These are phyloP conservation scores for Colletotrichum liaoningense DNA, from an alignment of 2,329 filamentous ascomycete genomes.

Conservation along the genomic window DNA sequence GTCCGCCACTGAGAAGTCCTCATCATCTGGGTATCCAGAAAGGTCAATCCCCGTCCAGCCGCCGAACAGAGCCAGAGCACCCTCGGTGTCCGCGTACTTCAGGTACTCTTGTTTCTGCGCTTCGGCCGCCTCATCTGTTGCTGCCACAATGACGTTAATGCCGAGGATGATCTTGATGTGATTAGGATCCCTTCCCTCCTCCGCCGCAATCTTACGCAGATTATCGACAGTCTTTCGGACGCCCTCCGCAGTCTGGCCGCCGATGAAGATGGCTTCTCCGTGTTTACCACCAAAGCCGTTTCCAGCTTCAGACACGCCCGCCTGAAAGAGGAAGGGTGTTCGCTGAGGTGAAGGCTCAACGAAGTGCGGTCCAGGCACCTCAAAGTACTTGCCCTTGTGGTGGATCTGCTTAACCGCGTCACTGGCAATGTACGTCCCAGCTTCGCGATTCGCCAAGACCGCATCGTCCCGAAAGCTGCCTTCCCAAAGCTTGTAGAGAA, in stretches of 20 bases:
- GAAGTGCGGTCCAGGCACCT: conserved; percentile 69
- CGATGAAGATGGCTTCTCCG: not conserved
- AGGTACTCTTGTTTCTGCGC: not conserved
- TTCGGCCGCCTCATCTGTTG: not conserved
- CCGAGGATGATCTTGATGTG: not conserved
- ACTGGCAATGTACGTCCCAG: conserved; percentile 42
- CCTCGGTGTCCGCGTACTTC: not conserved
- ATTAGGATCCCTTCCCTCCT: not conserved
- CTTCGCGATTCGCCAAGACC: conserved; percentile 64
- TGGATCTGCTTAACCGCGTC: conserved; percentile 70
- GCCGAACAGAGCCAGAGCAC: not conserved
- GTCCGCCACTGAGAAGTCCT: not conserved
- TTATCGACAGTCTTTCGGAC: not conserved
- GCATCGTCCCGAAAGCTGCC: conserved; percentile 61
- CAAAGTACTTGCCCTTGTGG: conserved; percentile 70
- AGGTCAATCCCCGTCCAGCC: not conserved
- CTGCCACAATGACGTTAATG: not conserved
- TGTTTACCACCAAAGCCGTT: not conserved
- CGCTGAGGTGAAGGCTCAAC: conserved; percentile 72
- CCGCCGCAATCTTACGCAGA: not conserved
- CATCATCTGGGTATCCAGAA: not conserved
- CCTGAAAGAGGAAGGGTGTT: conserved; percentile 69
- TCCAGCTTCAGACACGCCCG: not conserved
- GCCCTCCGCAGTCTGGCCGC: not conserved
- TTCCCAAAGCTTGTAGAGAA: conserved; percentile 71